phyloP scores from a whole-genome alignment of 331 rosid genomes.

The Erythrophleum ivorense region DNA sequence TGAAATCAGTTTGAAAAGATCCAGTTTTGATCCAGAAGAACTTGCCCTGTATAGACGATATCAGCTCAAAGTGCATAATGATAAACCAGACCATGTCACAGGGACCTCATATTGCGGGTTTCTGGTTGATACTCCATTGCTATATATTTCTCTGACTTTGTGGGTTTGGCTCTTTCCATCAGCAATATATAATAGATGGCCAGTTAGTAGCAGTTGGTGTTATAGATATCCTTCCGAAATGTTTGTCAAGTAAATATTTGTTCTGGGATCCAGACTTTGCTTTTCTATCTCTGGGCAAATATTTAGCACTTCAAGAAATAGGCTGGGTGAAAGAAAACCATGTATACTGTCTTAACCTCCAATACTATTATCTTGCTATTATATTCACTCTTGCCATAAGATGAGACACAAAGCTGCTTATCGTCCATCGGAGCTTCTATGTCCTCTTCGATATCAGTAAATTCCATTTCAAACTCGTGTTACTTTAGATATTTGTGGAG shows the following conservation, averaged over 20 bases:
- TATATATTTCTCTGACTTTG: slow-evolving; percentile 62
- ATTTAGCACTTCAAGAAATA: slow-evolving; percentile 84
- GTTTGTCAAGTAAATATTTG: slow-evolving; percentile 89
- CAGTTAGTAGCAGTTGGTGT: slow-evolving; percentile 91
- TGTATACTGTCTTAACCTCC: slow-evolving; percentile 66
- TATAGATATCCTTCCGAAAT: slow-evolving; percentile 83
- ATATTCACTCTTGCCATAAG: slow-evolving; percentile 85
- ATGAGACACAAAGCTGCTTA: slow-evolving; percentile 94
- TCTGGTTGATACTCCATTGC: slow-evolving; percentile 78
- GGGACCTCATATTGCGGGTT: slow-evolving; percentile 70
- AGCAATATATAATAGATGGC: slow-evolving; percentile 80
- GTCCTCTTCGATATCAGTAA: slow-evolving; percentile 90
- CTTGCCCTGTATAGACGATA: slow-evolving; percentile 66
- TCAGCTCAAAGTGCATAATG: slow-evolving; percentile 79
- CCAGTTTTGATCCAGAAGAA: slow-evolving; percentile 82
- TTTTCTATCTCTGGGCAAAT: slow-evolving; percentile 86
- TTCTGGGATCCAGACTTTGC: slow-evolving; percentile 97
- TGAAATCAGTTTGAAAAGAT: slow-evolving; percentile 70
- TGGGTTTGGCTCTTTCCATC: slow-evolving; percentile 98
- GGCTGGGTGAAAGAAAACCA: slow-evolving; percentile 86
- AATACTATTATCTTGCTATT: slow-evolving; percentile 85
- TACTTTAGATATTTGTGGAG: slow-evolving; percentile 18
- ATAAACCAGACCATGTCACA: slow-evolving; percentile 61
- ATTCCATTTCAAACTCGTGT: slow-evolving; percentile 17
- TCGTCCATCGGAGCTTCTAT: slow-evolving; percentile 83